Evolutionary conservation across 768 basidiomycete species (phyloP).

Genomic region (Mycena sanguinolenta): DNA sequence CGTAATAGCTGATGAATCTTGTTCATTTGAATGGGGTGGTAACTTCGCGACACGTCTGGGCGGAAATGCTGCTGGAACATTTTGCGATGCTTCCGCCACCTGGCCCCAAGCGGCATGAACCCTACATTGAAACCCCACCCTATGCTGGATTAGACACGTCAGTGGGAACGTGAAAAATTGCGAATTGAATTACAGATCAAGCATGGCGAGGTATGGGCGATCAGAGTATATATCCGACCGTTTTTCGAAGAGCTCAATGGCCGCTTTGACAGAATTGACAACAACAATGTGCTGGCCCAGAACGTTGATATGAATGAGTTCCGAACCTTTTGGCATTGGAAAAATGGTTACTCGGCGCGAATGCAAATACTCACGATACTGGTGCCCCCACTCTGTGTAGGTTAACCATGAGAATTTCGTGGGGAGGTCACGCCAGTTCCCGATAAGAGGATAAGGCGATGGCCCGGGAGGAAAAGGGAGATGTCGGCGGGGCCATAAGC

Average conservation of each 20-base stretch:
- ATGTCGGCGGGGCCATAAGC: not conserved
- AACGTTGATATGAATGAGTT: slow-evolving; percentile 38
- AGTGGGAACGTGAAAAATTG: not conserved
- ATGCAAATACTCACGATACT: slow-evolving; percentile 31
- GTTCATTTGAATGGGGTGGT: slow-evolving; percentile 41
- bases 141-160: slow-evolving; percentile 44
- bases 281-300: slow-evolving; percentile 45
- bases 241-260: slow-evolving; percentile 41
- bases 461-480: slow-evolving; percentile 43
- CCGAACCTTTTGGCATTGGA: slow-evolving; percentile 21
- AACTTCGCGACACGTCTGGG: slow-evolving; percentile 35
- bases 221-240: slow-evolving; percentile 41
- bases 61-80: slow-evolving; percentile 47
- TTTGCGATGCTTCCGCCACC: slow-evolving; percentile 47
- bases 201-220: slow-evolving; percentile 31
- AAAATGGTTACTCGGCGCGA: slow-evolving; percentile 63
- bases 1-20: slow-evolving; percentile 41
- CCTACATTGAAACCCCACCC: slow-evolving; percentile 47
- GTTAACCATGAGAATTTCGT: slow-evolving; percentile 37
- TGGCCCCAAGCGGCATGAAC: slow-evolving; percentile 45
- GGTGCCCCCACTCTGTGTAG: slow-evolving; percentile 37
- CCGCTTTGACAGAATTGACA: slow-evolving; percentile 43
- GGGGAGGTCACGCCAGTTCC: slow-evolving; percentile 39
- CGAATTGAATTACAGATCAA: slow-evolving; percentile 33
- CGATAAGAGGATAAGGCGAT: slow-evolving; percentile 34